A percentile compares a stretch with the other conserved stretches of the same genome.
Conservation (phyloP, 306 rosid species). For the Clitoria ternatea region DNA sequence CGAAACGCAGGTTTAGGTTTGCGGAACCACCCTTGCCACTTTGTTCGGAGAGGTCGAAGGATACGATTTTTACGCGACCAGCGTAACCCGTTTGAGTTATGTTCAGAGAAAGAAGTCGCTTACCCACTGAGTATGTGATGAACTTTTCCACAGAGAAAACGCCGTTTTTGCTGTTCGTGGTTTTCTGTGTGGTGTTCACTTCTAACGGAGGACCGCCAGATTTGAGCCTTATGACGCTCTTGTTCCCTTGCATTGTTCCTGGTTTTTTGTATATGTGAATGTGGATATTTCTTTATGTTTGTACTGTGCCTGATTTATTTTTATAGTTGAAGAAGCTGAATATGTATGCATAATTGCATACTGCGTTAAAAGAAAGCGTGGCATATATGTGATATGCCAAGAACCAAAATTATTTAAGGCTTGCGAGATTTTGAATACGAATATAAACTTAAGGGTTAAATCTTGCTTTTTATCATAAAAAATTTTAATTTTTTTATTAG, state of each 20-base stretch:
- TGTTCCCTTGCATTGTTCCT: not conserved
- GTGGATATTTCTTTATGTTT: no score
- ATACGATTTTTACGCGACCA: not conserved
- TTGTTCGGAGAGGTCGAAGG: not conserved
- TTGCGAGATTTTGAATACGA: no score
- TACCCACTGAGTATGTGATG: slow-evolving; percentile 4
- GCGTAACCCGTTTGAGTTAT: not conserved
- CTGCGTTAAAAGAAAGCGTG: no score
- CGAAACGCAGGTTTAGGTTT: not conserved
- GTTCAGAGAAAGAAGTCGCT: not conserved
- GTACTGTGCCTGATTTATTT: no score
- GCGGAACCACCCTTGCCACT: not conserved
- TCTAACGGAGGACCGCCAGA: not conserved
- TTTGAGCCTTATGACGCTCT: not conserved
- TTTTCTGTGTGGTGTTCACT: not conserved
- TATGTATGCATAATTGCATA: no score
- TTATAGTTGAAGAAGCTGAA: no score
- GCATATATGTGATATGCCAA: no score
- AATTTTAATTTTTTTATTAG: no score
- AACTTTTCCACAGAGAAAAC: not conserved
- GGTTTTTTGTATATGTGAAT: no score
- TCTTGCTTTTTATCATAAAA: no score
- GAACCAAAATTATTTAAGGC: no score
- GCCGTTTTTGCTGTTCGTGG: not conserved
- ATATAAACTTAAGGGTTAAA: no score